Base-by-base conservation (phyloP, 345 rosid species). In the Arabis hirsuta region DNA sequence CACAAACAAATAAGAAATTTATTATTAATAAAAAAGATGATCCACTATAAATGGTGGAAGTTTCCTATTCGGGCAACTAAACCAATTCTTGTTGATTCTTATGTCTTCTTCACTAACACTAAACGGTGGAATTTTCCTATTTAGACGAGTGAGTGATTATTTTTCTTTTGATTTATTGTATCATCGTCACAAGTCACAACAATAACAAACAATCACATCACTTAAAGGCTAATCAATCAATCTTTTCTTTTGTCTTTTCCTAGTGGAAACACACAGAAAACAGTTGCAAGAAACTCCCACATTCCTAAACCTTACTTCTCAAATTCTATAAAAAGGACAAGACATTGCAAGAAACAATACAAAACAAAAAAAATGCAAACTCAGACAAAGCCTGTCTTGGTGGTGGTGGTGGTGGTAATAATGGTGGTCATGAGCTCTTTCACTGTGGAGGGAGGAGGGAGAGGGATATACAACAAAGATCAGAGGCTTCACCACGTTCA, bases 51-150 rank as follows among this genome's bases (percentile, higher is more conserved):
- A 45, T 69, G 74, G 71, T 76, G 79, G 79, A 47, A 76, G 2
- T 62, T 69, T 69, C 79, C 79, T 76, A 76, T 76, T 76, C 36
- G 54, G 74, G 79, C 70, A 69, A 69, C 70, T 76, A 75, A 31
- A 69, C 62, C 38, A 20, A 59, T 45, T 68, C 43, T 61, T 7
- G 42, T 62, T 68, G 70, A 61, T 76, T 24, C 73, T 75, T 45
- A 36, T 45, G 73, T 12, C 58, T 68, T 61, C 45, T 61, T 56
- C 74, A 68, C 70, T 34, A 60, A 22, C 42, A 20, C 57, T 52
- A 43, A 24, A 53, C 69, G 73, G 78, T 74, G 78, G 78, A 44
- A 67, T 44, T 74, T 67, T 45, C 78, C 78, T 74, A 74, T 74
- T 74, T 60, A 34, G 69, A 75, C 51, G 11, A 51, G 24, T 22